A percentile compares a stretch with the other conserved stretches of the same genome.
phyloP scores from a whole-genome alignment of 1,284 basidiomycete genomes.

The Trichosporon sp. region DNA sequence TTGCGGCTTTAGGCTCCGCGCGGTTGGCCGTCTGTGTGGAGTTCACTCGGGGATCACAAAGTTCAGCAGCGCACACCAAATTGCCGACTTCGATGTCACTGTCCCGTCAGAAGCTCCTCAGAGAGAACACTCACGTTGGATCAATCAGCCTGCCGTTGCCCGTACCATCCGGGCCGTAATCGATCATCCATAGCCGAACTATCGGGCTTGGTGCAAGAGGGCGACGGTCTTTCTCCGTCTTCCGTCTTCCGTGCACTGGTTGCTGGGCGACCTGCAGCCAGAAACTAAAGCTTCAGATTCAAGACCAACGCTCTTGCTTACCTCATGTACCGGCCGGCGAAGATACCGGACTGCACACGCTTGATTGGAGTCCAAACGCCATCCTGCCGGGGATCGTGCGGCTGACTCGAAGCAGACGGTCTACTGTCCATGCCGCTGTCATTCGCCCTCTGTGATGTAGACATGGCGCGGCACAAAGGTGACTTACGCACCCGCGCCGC shows the following conservation, averaged over 20 bases:
- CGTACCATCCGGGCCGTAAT: constrained; percentile 3
- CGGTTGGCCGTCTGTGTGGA: neutral
- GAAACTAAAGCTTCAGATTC: constrained; percentile 17
- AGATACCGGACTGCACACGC: constrained; percentile 16
- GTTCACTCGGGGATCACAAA: constrained; percentile 2
- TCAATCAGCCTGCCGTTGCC: constrained; percentile 7
- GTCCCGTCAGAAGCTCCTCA: neutral
- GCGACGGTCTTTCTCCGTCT: constrained; percentile 35
- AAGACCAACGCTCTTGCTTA: constrained; percentile 7
- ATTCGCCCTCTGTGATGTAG: neutral
- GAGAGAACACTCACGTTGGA: constrained; percentile 9
- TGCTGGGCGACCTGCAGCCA: constrained; percentile 28
- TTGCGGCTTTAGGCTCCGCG: neutral
- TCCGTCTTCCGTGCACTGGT: constrained; percentile 30
- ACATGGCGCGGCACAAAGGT: constrained; percentile 1
- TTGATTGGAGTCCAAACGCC: neutral
- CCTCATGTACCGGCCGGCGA: constrained; percentile 28
- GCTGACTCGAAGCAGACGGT: neutral
- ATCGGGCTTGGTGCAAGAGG: constrained; percentile 33
- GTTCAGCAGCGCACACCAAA: constrained; percentile 27
- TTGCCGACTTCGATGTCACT: constrained; percentile 26
- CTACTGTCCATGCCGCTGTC: neutral
- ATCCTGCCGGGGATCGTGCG: neutral
- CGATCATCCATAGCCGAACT: constrained; percentile 22
- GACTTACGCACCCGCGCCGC: constrained; percentile 1